Percentiles rank a stretch among this genome's conserved stretches.
phyloP scores from a whole-genome alignment of 495 filamentous ascomycete genomes.

The Penicillium tannophilum region DNA sequence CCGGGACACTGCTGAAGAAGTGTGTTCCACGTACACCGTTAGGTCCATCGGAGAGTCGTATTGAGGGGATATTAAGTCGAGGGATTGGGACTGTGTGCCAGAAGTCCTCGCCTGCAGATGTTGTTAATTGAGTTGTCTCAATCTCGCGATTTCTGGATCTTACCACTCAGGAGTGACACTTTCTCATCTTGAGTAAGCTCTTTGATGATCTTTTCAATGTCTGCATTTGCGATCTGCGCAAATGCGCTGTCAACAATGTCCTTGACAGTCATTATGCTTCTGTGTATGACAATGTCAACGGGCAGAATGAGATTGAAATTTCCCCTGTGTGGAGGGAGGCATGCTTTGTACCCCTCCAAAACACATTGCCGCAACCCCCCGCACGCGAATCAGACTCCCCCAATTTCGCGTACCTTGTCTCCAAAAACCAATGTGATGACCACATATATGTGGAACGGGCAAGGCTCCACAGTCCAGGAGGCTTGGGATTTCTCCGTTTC shows the following conservation, averaged over 20 bases:
- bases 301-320: neutral
- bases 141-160: neutral
- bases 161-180: constrained; percentile 26
- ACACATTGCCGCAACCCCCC: no score
- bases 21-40: constrained; percentile 53
- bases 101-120: constrained; percentile 57
- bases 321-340: neutral
- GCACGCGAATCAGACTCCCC: neutral
- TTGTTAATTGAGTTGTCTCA: neutral
- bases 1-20: constrained; percentile 20
- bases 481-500: constrained; percentile 9
- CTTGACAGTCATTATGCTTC: constrained; percentile 9
- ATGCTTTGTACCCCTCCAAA: no score
- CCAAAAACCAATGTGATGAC: no score
- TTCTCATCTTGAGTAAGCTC: constrained; percentile 58
- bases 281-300: neutral
- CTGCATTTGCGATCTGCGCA: constrained; percentile 21
- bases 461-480: neutral
- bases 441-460: neutral
- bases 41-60: constrained; percentile 68
- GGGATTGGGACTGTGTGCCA: constrained; percentile 70
- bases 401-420: neutral
- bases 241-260: constrained; percentile 10
- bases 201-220: constrained; percentile 33
- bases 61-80: constrained; percentile 61